Evolutionary conservation across 176 grass and related monocot genomes (phyloP).

Genomic region (Miscanthus lutarioriparius): DNA sequence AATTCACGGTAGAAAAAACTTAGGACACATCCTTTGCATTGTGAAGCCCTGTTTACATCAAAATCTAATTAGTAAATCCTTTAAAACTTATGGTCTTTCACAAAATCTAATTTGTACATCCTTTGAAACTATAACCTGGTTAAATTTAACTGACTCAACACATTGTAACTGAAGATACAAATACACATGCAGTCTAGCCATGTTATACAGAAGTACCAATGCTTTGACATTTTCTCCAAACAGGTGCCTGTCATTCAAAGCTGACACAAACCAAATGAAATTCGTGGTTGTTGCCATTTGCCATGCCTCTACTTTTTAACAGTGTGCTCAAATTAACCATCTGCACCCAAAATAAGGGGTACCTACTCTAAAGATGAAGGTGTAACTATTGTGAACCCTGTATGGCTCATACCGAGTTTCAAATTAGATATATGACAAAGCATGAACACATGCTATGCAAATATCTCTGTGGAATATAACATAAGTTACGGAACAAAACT

Average conservation of each 20-base stretch:
- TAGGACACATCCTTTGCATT: neutral
- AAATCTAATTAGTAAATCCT: neutral
- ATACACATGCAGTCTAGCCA: neutral
- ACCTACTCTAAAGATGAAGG: neutral
- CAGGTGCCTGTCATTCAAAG: neutral
- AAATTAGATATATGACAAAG: neutral
- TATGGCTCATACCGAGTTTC: neutral
- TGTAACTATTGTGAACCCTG: neutral
- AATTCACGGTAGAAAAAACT: neutral
- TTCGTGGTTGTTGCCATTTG: neutral
- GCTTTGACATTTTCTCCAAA: neutral
- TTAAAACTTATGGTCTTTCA: neutral
- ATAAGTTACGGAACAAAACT: neutral
- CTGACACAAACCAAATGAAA: neutral
- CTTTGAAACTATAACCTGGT: neutral
- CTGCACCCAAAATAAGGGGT: neutral
- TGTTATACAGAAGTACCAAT: neutral
- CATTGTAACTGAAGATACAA: neutral
- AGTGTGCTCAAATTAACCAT: neutral
- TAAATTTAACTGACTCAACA: neutral
- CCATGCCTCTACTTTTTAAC: neutral
- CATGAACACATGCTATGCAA: neutral
- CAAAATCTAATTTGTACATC: neutral
- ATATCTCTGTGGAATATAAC: neutral
- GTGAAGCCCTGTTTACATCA: neutral